Evolutionary conservation across 768 basidiomycete genomes (phyloP).

Genomic region (Tulasnella sp.): DNA sequence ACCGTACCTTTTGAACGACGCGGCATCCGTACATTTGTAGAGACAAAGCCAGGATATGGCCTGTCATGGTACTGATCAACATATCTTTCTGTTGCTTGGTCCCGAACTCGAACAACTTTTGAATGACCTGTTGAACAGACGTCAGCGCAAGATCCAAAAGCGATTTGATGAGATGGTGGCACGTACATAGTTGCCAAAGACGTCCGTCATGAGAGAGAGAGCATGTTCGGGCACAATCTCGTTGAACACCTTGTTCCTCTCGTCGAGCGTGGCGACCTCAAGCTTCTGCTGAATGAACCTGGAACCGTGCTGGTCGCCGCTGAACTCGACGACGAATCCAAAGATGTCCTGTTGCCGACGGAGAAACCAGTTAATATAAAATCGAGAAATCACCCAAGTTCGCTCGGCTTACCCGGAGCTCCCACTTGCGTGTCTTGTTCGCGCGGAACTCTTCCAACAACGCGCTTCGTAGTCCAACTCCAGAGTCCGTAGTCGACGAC

Average conservation of each 20-base stretch:
- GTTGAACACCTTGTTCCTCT: conserved; percentile 70
- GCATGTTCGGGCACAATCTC: conserved; percentile 77
- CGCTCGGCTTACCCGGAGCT: conserved; percentile 50
- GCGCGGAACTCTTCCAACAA: conserved; percentile 78
- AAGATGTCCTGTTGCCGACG: conserved; percentile 61
- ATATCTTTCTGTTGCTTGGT: conserved; percentile 62
- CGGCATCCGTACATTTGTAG: conserved; percentile 95
- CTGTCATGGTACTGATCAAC: conserved; percentile 66
- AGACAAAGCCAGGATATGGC: conserved; percentile 65
- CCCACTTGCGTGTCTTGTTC: conserved; percentile 74
- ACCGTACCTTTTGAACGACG: conserved; percentile 78
- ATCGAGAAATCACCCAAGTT: no score
- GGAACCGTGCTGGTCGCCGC: conserved; percentile 94
- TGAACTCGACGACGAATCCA: conserved; percentile 83
- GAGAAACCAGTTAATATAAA: background rate
- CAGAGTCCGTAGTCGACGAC: conserved; percentile 14
- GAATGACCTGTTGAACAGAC: conserved; percentile 57
- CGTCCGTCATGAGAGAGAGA: conserved; percentile 74
- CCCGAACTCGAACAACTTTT: conserved; percentile 88
- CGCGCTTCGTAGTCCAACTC: conserved; percentile 46
- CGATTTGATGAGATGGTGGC: background rate
- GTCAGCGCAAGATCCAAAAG: background rate
- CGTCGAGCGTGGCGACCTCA: conserved; percentile 65
- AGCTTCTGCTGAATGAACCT: conserved; percentile 90
- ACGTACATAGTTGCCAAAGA: conserved; percentile 93